Evolutionary conservation across 495 filamentous ascomycete genomes (phyloP).

Genomic region (Astrocystis sublimbata): DNA sequence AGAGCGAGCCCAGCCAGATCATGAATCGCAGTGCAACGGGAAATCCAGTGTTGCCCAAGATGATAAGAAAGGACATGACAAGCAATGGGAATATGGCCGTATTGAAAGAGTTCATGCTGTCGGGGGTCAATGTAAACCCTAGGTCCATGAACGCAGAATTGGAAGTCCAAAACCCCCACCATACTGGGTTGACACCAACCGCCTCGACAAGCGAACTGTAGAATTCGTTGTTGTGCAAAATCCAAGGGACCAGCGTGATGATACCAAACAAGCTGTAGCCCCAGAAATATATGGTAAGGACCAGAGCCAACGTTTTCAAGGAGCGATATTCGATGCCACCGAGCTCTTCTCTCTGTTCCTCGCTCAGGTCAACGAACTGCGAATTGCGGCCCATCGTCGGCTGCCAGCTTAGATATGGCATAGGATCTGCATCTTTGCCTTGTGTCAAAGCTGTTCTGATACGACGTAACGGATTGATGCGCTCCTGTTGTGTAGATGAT

Average conservation of each 20-base stretch:
- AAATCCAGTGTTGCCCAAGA: slow-evolving; percentile 93
- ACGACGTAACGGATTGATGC: slow-evolving; percentile 22
- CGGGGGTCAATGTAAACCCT: slow-evolving; percentile 82
- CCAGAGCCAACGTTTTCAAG: slow-evolving; percentile 77
- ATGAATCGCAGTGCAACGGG: slow-evolving; percentile 88
- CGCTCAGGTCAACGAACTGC: slow-evolving; percentile 80
- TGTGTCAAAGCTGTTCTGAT: slow-evolving; percentile 41
- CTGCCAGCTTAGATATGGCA: slow-evolving; percentile 91
- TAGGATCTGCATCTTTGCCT: slow-evolving; percentile 50
- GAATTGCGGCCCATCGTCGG: slow-evolving; percentile 92
- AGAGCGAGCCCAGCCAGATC: slow-evolving; percentile 72
- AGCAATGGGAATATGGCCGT: slow-evolving; percentile 72
- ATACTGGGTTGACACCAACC: slow-evolving; percentile 64
- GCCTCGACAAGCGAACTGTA: slow-evolving; percentile 61
- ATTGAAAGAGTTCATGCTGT: slow-evolving; percentile 89
- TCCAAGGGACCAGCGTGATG: slow-evolving; percentile 76
- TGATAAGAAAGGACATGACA: slow-evolving; percentile 75
- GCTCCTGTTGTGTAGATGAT: slow-evolving; percentile 5
- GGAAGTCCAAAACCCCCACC: slow-evolving; percentile 91
- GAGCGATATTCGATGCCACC: slow-evolving; percentile 94
- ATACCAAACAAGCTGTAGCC: slow-evolving; percentile 74
- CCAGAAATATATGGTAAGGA: slow-evolving; percentile 76
- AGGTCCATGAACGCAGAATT: slow-evolving; percentile 88
- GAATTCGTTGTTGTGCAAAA: slow-evolving; percentile 57
- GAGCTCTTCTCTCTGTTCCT: slow-evolving; percentile 88